Conservation (phyloP, 495 filamentous ascomycete genomes). For the Penicillium malachiteum region DNA sequence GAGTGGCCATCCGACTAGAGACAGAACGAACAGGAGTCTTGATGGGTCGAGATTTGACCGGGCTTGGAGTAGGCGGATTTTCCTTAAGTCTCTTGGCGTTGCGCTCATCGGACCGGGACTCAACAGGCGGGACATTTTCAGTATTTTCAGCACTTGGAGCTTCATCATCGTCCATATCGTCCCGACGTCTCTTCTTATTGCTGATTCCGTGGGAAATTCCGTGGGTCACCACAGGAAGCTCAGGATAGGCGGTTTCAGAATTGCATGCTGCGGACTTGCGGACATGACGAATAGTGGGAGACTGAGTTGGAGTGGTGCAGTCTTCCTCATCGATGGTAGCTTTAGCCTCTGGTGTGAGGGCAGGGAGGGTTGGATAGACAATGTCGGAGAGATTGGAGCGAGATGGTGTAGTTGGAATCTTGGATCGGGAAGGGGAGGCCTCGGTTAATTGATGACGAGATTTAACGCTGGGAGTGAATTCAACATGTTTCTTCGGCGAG, state of each 20-base stretch:
- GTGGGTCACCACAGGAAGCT: constrained; percentile 56
- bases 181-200: constrained; percentile 71
- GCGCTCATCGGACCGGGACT: constrained; percentile 37
- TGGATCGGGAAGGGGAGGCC: constrained; percentile 46
- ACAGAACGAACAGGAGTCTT: constrained; percentile 36
- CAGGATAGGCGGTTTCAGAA: constrained; percentile 20
- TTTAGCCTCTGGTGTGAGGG: constrained; percentile 37
- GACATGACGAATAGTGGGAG: constrained; percentile 39
- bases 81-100: constrained; percentile 44
- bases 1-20: constrained; percentile 35
- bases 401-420: constrained; percentile 32
- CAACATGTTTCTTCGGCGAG: constrained; percentile 59
- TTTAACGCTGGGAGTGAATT: constrained; percentile 57
- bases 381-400: constrained; percentile 32
- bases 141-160: constrained; percentile 47
- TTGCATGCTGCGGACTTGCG: constrained; percentile 27
- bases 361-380: constrained; percentile 44
- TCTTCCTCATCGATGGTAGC: constrained; percentile 1
- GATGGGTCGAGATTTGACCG: constrained; percentile 34
- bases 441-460: constrained; percentile 36
- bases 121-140: constrained; percentile 43
- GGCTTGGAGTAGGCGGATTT: constrained; percentile 37
- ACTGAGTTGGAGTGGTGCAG: constrained; percentile 4
- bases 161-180: constrained; percentile 42
- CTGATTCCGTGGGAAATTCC: constrained; percentile 71